These are phyloP conservation scores for Sugiyamaella pinicola DNA, from an alignment of 1,139 yeast genomes.

Conservation along the genomic window DNA sequence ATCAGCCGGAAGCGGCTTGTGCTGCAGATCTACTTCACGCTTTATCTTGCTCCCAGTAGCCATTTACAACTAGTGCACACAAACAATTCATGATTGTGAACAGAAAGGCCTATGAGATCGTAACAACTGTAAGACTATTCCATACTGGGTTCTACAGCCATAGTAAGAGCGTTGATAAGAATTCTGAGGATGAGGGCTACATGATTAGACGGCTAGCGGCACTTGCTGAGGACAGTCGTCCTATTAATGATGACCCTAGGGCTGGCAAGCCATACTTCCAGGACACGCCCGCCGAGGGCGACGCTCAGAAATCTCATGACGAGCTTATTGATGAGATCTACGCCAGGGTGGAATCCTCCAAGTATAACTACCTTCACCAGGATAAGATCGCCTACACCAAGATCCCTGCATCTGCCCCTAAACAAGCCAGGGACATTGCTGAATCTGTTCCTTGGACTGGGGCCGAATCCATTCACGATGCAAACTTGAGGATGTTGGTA, in stretches of 20 bases:
- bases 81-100: conserved; percentile 4
- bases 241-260: conserved; percentile 41
- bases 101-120: neutral
- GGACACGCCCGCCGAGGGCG: neutral
- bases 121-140: neutral
- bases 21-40: neutral
- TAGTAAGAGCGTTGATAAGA: neutral
- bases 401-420: conserved; percentile 51
- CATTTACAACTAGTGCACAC: neutral
- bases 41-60: too few relatives aligned
- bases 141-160: conserved; percentile 2
- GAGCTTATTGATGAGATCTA: conserved; percentile 34
- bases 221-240: conserved; percentile 48
- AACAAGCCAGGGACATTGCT: conserved; percentile 59
- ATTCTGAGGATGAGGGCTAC: conserved; percentile 37
- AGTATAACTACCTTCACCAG: conserved; percentile 45
- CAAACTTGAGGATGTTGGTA: conserved; percentile 61
- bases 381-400: conserved; percentile 45
- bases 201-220: conserved; percentile 46
- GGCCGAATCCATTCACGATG: conserved; percentile 53
- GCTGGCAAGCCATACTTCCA: conserved; percentile 29
- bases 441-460: conserved; percentile 70
- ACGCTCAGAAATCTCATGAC: conserved; percentile 24
- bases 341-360: conserved; percentile 25
- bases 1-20: neutral